phyloP scores from a whole-genome alignment of 768 basidiomycete genomes.

The Mycena kentingensis region DNA sequence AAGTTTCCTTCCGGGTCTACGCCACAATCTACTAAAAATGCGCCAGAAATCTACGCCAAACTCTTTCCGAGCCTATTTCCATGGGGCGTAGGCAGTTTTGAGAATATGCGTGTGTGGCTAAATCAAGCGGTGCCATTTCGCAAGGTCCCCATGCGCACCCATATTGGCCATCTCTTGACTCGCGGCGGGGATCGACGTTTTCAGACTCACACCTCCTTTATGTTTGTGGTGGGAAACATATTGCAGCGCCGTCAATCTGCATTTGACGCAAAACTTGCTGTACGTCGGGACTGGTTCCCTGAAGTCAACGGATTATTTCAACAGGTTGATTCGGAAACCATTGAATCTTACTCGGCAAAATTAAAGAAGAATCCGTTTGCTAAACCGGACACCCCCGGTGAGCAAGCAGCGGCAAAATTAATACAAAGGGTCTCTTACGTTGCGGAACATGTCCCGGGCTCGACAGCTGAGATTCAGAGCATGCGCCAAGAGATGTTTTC shows the following conservation, averaged over 20 bases:
- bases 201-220: slow-evolving; percentile 19
- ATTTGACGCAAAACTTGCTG: slow-evolving; percentile 14
- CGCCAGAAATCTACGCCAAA: slow-evolving; percentile 19
- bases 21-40: slow-evolving; percentile 17
- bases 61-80: slow-evolving; percentile 27
- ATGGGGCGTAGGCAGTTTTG: slow-evolving; percentile 25
- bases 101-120: slow-evolving; percentile 10
- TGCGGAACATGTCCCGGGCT: slow-evolving; percentile 23
- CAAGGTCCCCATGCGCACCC: slow-evolving; percentile 9
- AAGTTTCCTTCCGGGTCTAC: slow-evolving; percentile 19
- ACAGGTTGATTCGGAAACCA: slow-evolving; percentile 1
- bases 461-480: slow-evolving; percentile 13
- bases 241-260: slow-evolving; percentile 14
- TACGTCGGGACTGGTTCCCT: slow-evolving; percentile 16
- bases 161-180: slow-evolving; percentile 15
- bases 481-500: slow-evolving; percentile 21
- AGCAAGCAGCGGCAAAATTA: slow-evolving; percentile 15
- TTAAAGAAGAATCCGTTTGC: slow-evolving; percentile 18
- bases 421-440: slow-evolving; percentile 22
- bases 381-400: slow-evolving; percentile 19
- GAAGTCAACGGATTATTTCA: slow-evolving; percentile 6
- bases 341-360: slow-evolving; percentile 10
- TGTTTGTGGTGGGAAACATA: slow-evolving; percentile 20
- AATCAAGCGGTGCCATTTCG: slow-evolving; percentile 5
- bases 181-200: slow-evolving; percentile 13